Percentiles rank a stretch among this genome's conserved stretches.
Conservation (phyloP, 225 moss, liverwort and hornwort genomes). For the Asterella californica region DNA sequence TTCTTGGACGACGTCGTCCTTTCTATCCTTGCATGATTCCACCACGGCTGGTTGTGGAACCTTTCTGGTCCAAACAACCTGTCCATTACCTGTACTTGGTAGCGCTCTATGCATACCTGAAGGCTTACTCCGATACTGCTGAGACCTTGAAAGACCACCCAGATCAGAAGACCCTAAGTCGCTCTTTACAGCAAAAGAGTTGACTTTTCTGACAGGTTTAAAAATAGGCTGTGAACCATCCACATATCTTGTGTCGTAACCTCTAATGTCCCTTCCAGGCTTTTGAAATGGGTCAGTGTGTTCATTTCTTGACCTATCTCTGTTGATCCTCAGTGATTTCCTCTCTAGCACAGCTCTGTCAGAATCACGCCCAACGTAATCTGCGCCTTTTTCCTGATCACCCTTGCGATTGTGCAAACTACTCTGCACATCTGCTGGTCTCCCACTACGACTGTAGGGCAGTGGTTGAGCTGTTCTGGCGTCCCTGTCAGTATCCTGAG, state of each 20-base stretch:
- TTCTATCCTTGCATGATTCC: conserved; percentile 26
- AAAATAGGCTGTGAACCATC: conserved; percentile 41
- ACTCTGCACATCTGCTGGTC: conserved; percentile 20
- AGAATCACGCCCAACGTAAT: conserved; percentile 33
- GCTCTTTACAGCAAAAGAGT: conserved; percentile 20
- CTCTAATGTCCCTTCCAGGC: conserved; percentile 27
- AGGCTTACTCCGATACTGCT: conserved; percentile 46
- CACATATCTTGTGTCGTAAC: conserved; percentile 38
- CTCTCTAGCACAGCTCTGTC: conserved; percentile 33
- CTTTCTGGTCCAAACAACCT: conserved; percentile 67
- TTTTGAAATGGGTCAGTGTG: conserved; percentile 43
- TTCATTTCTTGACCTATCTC: conserved; percentile 38
- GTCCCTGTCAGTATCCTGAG: conserved; percentile 23
- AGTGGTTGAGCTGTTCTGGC: conserved; percentile 6
- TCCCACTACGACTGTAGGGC: conserved; percentile 13
- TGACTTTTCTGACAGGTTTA: conserved; percentile 38
- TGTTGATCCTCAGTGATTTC: conserved; percentile 30
- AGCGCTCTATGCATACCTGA: conserved; percentile 25
- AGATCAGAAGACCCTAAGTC: conserved; percentile 28
- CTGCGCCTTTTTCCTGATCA: conserved; percentile 46
- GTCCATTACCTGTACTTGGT: conserved; percentile 33
- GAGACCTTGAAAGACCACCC: conserved; percentile 30
- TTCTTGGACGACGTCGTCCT: conserved; percentile 21
- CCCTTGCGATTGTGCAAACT: conserved; percentile 9
- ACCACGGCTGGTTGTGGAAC: conserved; percentile 22